Evolutionary conservation across 805 yeast species (phyloP).

Genomic region (Hanseniaspora clermontiae): DNA sequence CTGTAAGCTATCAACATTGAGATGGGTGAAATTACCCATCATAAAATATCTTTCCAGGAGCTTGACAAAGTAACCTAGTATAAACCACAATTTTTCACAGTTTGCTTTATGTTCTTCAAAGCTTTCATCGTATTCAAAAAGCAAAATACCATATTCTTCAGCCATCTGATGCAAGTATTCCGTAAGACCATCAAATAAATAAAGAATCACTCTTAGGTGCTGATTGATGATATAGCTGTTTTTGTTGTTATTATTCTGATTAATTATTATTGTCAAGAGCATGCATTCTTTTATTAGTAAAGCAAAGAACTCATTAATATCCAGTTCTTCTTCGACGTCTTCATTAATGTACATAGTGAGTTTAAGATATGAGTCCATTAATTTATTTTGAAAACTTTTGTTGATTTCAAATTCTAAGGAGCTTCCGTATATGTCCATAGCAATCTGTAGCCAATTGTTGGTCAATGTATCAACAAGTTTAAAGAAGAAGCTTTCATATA

Average conservation of each 20-base stretch:
- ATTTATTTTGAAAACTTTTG: not conserved
- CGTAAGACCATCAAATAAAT: slow-evolving; percentile 6
- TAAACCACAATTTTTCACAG: slow-evolving; percentile 1
- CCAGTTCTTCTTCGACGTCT: not conserved
- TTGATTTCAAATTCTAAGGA: not conserved
- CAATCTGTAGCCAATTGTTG: slow-evolving; percentile 11
- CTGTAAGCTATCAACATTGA: not conserved
- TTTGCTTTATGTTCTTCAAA: not conserved
- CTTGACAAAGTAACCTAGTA: not conserved
- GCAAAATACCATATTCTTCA: not conserved
- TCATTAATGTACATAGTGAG: not conserved
- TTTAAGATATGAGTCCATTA: not conserved
- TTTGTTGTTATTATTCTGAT: not conserved
- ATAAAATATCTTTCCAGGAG: not conserved
- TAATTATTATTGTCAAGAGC: not conserved
- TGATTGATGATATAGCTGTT: slow-evolving; percentile 2
- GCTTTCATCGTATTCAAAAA: not conserved
- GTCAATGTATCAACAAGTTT: slow-evolving; percentile 1
- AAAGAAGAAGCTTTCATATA: not conserved
- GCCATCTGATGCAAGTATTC: slow-evolving; percentile 3
- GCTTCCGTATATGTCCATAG: slow-evolving; percentile 9
- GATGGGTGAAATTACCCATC: not conserved
- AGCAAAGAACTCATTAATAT: not conserved
- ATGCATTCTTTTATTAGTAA: not conserved
- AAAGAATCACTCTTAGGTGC: not conserved